phyloP scores from a whole-genome alignment of 2,329 filamentous ascomycete genomes.

The Cryphonectria naterciae region DNA sequence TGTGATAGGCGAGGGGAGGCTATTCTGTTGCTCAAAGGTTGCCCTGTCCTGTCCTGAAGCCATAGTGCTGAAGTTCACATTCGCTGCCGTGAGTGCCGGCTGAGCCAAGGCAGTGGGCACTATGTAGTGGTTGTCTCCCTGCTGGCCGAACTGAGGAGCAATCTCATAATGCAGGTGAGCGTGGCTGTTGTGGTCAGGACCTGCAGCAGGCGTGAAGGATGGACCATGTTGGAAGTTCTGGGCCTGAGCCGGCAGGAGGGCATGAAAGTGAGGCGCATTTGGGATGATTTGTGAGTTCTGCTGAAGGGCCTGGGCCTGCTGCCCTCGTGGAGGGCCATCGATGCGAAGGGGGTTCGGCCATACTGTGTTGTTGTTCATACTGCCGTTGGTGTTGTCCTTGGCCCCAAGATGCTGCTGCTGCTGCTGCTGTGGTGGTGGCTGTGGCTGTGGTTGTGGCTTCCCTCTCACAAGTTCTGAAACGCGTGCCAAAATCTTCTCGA shows the following conservation, averaged over 20 bases:
- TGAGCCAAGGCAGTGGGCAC: not conserved
- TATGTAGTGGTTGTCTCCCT: slow-evolving; percentile 1
- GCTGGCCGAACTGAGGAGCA: slow-evolving; percentile 2
- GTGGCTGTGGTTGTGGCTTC: not conserved
- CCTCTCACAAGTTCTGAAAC: not conserved
- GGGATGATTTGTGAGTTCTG: not conserved
- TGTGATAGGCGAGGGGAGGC: slow-evolving; percentile 6
- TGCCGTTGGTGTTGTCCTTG: not conserved
- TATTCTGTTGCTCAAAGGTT: not conserved
- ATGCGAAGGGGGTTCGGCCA: not conserved
- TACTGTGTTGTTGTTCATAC: not conserved
- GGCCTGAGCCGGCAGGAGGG: not conserved
- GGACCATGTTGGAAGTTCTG: not conserved
- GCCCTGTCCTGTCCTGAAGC: not conserved
- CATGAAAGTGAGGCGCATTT: not conserved
- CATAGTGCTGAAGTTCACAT: not conserved
- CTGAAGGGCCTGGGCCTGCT: not conserved
- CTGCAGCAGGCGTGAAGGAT: not conserved
- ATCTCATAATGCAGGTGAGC: not conserved
- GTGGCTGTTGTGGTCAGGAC: not conserved
- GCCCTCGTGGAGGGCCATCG: not conserved
- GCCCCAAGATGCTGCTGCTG: not conserved
- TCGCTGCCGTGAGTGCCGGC: not conserved
- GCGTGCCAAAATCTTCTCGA: not conserved
- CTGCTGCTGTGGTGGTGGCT: not conserved